These are phyloP conservation scores for Boletus rubropictus DNA, from an alignment of 768 basidiomycete genomes.

Conservation along the genomic window DNA sequence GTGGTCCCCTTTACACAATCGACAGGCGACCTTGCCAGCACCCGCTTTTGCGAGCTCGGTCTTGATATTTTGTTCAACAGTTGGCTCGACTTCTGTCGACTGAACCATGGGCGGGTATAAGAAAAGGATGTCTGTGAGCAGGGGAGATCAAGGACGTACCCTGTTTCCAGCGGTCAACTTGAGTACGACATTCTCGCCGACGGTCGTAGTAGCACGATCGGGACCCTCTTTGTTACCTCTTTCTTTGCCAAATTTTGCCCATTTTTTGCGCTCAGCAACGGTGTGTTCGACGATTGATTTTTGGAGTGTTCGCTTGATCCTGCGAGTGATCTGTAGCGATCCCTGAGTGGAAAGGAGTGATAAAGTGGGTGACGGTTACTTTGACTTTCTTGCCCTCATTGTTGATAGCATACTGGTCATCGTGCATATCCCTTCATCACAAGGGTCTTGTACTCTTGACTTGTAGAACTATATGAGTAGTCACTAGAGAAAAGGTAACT, in stretches of 20 bases:
- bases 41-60: conserved; percentile 64
- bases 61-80: conserved; percentile 62
- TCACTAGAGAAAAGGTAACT: no score
- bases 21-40: conserved; percentile 84
- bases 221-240: conserved; percentile 83
- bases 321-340: conserved; percentile 68
- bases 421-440: conserved; percentile 86
- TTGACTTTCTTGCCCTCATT: conserved; percentile 96
- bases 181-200: conserved; percentile 67
- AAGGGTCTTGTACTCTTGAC: no score
- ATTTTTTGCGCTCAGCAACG: conserved; percentile 89
- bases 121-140: not conserved
- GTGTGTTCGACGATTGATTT: conserved; percentile 90
- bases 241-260: conserved; percentile 92
- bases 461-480: no score
- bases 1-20: conserved; percentile 94
- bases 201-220: conserved; percentile 89
- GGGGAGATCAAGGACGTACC: conserved; percentile 29
- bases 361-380: conserved; percentile 36
- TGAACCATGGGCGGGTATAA: conserved; percentile 20
- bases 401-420: conserved; percentile 73
- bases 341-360: not conserved
- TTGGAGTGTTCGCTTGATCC: conserved; percentile 79
- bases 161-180: conserved; percentile 62
- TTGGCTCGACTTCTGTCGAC: conserved; percentile 61